Evolutionary conservation across 2,329 filamentous ascomycete species (phyloP).

Genomic region (Nemania sp.): DNA sequence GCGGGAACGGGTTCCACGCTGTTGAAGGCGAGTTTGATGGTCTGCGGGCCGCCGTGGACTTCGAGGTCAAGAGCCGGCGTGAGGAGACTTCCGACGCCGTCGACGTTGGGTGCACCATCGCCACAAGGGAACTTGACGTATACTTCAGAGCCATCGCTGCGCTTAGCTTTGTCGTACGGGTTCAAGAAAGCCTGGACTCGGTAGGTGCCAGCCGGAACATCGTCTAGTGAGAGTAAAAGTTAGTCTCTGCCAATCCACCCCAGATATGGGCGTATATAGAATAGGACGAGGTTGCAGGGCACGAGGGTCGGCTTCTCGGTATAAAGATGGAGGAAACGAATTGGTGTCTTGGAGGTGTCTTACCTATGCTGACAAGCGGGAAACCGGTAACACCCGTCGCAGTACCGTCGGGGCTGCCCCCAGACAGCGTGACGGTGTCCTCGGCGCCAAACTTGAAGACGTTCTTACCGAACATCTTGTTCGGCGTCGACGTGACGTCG

Average conservation of each 20-base stretch:
- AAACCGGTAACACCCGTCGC: constrained; percentile 27
- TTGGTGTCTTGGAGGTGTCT: background rate
- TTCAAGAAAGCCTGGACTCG: constrained; percentile 32
- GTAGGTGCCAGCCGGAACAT: constrained; percentile 27
- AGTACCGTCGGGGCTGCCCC: constrained; percentile 13
- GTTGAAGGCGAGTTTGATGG: constrained; percentile 29
- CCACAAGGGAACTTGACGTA: constrained; percentile 31
- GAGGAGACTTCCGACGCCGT: constrained; percentile 29
- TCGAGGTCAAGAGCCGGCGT: constrained; percentile 28
- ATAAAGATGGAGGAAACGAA: background rate
- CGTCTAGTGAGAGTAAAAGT: constrained; percentile 13
- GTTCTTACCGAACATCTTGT: constrained; percentile 33
- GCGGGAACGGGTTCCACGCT: constrained; percentile 18
- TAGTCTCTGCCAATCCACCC: background rate
- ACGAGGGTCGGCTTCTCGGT: background rate
- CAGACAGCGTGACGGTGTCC: constrained; percentile 25
- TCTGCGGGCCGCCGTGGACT: constrained; percentile 20
- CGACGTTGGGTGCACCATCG: constrained; percentile 29
- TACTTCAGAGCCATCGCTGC: constrained; percentile 29
- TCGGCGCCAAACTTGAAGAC: constrained; percentile 26
- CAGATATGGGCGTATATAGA: background rate
- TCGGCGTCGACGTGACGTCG: constrained; percentile 31
- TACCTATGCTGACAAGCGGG: constrained; percentile 26
- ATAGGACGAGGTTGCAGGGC: background rate
- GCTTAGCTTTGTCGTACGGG: constrained; percentile 27